Evolutionary conservation across 1,139 yeast species (phyloP).

Genomic region (Hyphopichia khmerensis): DNA sequence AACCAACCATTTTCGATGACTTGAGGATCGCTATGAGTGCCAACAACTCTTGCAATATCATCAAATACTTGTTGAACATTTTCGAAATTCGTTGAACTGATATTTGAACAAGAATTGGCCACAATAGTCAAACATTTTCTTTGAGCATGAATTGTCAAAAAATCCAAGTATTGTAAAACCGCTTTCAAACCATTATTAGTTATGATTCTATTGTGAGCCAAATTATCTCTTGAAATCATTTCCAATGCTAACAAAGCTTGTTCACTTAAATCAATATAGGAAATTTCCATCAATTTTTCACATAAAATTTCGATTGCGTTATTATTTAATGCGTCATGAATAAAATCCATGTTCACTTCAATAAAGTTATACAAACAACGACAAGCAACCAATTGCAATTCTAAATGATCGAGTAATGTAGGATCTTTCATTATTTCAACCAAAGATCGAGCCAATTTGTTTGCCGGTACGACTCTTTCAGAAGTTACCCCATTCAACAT

Average conservation of each 20-base stretch:
- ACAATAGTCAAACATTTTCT: conserved; percentile 77
- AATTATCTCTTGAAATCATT: conserved; percentile 58
- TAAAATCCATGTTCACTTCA: conserved; percentile 71
- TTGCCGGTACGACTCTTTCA: conserved; percentile 65
- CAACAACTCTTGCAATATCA: conserved; percentile 59
- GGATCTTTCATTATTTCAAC: conserved; percentile 62
- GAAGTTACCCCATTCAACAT: conserved; percentile 69
- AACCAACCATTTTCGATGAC: conserved; percentile 73
- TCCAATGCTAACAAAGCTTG: conserved; percentile 82
- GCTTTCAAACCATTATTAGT: conserved; percentile 64
- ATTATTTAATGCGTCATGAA: conserved; percentile 61
- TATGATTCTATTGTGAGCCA: conserved; percentile 49
- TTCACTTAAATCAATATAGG: conserved; percentile 88
- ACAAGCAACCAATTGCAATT: conserved; percentile 79
- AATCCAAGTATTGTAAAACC: conserved; percentile 76
- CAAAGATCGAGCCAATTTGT: conserved; percentile 53
- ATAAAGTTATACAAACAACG: conserved; percentile 80
- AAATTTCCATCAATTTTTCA: conserved; percentile 67
- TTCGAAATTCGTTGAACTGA: conserved; percentile 44
- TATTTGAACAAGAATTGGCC: conserved; percentile 66
- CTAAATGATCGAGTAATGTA: conserved; percentile 61
- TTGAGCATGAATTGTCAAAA: conserved; percentile 87
- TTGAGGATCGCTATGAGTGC: conserved; percentile 55
- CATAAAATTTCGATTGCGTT: conserved; percentile 70
- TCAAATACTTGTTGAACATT: conserved; percentile 60